phyloP scores from a whole-genome alignment of 495 filamentous ascomycete genomes.

The Aspergillus diversus region DNA sequence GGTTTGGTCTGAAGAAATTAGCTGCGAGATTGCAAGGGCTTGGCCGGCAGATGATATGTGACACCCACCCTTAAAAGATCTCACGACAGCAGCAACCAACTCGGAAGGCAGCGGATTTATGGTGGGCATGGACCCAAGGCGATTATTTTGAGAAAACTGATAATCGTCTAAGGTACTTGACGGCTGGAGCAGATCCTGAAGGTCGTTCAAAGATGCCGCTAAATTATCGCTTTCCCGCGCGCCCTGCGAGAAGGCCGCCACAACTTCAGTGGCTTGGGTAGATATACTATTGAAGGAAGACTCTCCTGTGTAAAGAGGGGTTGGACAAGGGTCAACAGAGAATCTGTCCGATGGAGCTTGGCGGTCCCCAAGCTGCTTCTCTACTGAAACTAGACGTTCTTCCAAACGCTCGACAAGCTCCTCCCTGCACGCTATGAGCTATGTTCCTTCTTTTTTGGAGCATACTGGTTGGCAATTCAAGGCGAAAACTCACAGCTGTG shows the following conservation, averaged over 20 bases:
- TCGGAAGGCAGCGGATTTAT: conserved; percentile 3
- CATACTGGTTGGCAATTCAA: neutral
- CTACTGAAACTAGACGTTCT: conserved; percentile 5
- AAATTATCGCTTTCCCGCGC: neutral
- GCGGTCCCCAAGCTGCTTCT: conserved; percentile 1
- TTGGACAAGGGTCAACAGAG: conserved; percentile 2
- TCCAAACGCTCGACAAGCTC: conserved; percentile 5
- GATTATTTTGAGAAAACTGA: neutral
- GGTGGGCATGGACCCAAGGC: neutral
- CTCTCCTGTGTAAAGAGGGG: conserved; percentile 7
- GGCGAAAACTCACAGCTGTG: neutral
- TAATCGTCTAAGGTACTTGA: conserved; percentile 3
- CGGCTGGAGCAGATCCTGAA: neutral
- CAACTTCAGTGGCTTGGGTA: conserved; percentile 5
- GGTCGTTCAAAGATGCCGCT: conserved; percentile 3
- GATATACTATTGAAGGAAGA: conserved; percentile 19
- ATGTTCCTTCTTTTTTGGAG: neutral
- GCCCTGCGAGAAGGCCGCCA: conserved; percentile 8
- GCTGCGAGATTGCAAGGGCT: neutral
- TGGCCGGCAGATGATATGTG: neutral
- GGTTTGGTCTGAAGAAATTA: conserved; percentile 3
- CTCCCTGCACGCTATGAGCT: conserved; percentile 3
- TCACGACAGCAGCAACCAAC: conserved; percentile 6
- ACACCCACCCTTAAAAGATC: conserved; percentile 12
- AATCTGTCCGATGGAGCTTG: conserved; percentile 1